Evolutionary conservation across 2,329 filamentous ascomycete species (phyloP).

Genomic region (Phaeomoniella chlamydospora): DNA sequence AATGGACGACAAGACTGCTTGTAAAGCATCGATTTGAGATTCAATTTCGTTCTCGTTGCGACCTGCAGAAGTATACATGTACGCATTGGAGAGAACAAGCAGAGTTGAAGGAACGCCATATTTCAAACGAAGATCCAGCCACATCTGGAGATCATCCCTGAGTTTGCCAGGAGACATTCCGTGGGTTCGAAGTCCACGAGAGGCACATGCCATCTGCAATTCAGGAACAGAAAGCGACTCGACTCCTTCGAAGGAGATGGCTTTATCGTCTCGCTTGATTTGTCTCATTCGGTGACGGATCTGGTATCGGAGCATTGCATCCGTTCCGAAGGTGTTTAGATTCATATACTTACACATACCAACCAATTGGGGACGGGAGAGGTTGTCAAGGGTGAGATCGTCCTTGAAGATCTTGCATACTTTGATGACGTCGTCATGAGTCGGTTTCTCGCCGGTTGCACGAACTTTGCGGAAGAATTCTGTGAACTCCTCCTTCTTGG

Average conservation of each 20-base stretch:
- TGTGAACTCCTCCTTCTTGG: conserved; percentile 84
- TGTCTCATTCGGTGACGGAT: conserved; percentile 96
- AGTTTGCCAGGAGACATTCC: conserved; percentile 79
- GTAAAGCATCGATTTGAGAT: conserved; percentile 82
- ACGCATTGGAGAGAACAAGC: conserved; percentile 89
- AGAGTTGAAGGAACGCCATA: conserved; percentile 94
- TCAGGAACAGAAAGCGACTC: conserved; percentile 87
- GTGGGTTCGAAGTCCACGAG: conserved; percentile 82
- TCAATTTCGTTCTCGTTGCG: conserved; percentile 64
- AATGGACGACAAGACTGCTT: conserved; percentile 83
- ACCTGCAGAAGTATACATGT: conserved; percentile 69
- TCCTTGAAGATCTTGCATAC: conserved; percentile 99
- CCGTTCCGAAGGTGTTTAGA: conserved; percentile 89
- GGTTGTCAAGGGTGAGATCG: conserved; percentile 89
- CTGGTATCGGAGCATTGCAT: conserved; percentile 95
- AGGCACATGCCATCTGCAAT: conserved; percentile 81
- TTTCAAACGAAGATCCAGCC: conserved; percentile 85
- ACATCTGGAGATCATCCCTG: conserved; percentile 79
- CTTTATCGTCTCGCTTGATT: conserved; percentile 94
- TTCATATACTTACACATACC: conserved; percentile 99
- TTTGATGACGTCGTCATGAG: conserved; percentile 84
- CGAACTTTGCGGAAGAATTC: conserved; percentile 96
- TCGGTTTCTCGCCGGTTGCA: conserved; percentile 79
- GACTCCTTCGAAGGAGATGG: conserved; percentile 86
- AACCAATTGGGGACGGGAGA: conserved; percentile 87